Evolutionary conservation across 495 filamentous ascomycete genomes (phyloP).

Genomic region (Hyaloscypha finlandica): DNA sequence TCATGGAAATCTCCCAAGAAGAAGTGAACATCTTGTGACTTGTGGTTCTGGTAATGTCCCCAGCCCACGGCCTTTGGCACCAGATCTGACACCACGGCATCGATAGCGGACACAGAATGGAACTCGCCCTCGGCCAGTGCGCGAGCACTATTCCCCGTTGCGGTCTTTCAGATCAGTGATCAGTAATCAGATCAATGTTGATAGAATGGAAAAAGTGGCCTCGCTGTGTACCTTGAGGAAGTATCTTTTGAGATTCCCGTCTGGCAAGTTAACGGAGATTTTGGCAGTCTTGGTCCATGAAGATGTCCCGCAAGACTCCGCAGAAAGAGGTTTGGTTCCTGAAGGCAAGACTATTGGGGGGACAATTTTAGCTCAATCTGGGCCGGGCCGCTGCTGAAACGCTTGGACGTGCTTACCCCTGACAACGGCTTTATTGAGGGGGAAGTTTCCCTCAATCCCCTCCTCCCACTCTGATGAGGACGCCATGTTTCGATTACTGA

Average conservation of each 20-base stretch:
- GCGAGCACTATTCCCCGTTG: too few relatives aligned
- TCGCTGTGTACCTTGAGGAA: not conserved
- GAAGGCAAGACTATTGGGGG: slow-evolving; percentile 31
- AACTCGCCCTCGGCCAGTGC: too few relatives aligned
- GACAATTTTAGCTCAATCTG: not conserved
- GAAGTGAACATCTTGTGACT: slow-evolving; percentile 25
- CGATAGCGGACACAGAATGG: too few relatives aligned
- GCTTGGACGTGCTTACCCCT: slow-evolving; percentile 28
- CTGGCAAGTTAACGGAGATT: slow-evolving; percentile 27
- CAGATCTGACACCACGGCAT: slow-evolving; percentile 20
- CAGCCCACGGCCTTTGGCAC: slow-evolving; percentile 21
- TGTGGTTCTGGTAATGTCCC: slow-evolving; percentile 14
- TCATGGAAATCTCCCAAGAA: slow-evolving; percentile 31
- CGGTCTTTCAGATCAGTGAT: too few relatives aligned
- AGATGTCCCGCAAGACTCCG: slow-evolving; percentile 34
- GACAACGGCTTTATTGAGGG: slow-evolving; percentile 35
- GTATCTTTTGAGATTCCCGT: slow-evolving; percentile 31
- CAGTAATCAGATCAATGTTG: too few relatives aligned
- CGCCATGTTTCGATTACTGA: too few relatives aligned
- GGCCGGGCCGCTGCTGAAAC: not conserved
- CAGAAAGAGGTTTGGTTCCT: slow-evolving; percentile 30
- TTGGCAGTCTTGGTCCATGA: slow-evolving; percentile 36
- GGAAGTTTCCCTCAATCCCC: slow-evolving; percentile 31
- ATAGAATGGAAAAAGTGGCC: too few relatives aligned
- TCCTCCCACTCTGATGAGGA: too few relatives aligned